phyloP scores from a whole-genome alignment of 768 basidiomycete species.

The Russula sp. region DNA sequence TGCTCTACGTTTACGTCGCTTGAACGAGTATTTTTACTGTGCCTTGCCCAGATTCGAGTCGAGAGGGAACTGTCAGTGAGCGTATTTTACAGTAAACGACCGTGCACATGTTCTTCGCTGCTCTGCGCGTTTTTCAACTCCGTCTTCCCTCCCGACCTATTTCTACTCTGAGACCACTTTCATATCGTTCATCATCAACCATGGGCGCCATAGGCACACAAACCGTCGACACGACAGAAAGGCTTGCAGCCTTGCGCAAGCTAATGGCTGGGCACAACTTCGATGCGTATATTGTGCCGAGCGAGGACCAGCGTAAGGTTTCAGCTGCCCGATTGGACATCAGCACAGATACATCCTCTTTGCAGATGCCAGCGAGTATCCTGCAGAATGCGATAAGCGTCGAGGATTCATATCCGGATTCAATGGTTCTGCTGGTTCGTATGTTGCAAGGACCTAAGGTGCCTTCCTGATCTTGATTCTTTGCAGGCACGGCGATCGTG shows the following conservation, averaged over 20 bases:
- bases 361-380: conserved; percentile 83
- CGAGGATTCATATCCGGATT: conserved; percentile 90
- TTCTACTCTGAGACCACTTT: background rate
- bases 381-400: conserved; percentile 75
- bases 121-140: conserved; percentile 14
- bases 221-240: conserved; percentile 54
- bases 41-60: background rate
- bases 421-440: conserved; percentile 82
- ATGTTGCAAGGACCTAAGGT: background rate
- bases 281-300: conserved; percentile 75
- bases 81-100: background rate
- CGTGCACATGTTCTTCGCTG: conserved; percentile 1
- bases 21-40: background rate
- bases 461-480: background rate
- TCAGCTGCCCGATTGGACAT: background rate
- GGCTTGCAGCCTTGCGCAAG: conserved; percentile 56
- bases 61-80: background rate
- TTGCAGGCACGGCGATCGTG: conserved; percentile 66
- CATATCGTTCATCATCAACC: conserved; percentile 16
- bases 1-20: background rate
- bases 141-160: conserved; percentile 11
- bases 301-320: conserved; percentile 84
- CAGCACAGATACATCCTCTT: background rate
- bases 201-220: conserved; percentile 35
- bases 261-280: conserved; percentile 60